Evolutionary conservation across 768 basidiomycete genomes (phyloP).

Genomic region (Mrakia frigida): DNA sequence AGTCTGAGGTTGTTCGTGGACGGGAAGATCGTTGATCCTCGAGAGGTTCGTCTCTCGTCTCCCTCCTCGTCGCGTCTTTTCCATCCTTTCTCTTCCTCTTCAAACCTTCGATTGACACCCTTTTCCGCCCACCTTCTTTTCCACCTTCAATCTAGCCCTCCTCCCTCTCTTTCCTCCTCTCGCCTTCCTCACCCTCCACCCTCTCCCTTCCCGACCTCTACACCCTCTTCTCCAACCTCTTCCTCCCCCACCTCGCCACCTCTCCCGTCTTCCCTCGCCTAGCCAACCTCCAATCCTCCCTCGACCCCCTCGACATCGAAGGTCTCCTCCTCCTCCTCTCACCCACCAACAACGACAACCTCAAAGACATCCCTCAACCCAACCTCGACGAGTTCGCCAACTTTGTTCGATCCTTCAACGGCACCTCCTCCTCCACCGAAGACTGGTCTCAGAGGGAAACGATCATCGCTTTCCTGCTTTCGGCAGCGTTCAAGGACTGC

Average conservation of each 20-base stretch:
- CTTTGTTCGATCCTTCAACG: constrained; percentile 53
- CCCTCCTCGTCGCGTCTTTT: background rate
- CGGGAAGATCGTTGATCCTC: constrained; percentile 58
- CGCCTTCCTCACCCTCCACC: constrained; percentile 43
- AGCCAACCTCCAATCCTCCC: constrained; percentile 54
- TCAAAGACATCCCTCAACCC: constrained; percentile 32
- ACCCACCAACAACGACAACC: constrained; percentile 21
- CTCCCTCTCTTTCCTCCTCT: constrained; percentile 55
- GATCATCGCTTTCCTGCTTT: constrained; percentile 70
- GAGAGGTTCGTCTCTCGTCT: constrained; percentile 50
- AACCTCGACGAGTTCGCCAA: constrained; percentile 54
- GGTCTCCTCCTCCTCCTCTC: constrained; percentile 51
- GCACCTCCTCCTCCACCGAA: constrained; percentile 41
- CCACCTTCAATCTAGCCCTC: constrained; percentile 41
- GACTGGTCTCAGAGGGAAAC: constrained; percentile 47
- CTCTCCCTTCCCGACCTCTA: constrained; percentile 12
- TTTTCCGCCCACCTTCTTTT: constrained; percentile 12
- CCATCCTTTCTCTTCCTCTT: background rate
- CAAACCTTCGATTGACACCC: too few species aligned
- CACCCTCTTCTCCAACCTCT: constrained; percentile 32
- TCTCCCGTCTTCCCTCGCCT: constrained; percentile 50
- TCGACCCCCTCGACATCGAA: constrained; percentile 82
- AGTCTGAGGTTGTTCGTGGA: constrained; percentile 74
- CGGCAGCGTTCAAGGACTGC: constrained; percentile 95
- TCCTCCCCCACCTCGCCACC: constrained; percentile 45